phyloP scores from a whole-genome alignment of 306 rosid species.

The Trifolium subterraneum region DNA sequence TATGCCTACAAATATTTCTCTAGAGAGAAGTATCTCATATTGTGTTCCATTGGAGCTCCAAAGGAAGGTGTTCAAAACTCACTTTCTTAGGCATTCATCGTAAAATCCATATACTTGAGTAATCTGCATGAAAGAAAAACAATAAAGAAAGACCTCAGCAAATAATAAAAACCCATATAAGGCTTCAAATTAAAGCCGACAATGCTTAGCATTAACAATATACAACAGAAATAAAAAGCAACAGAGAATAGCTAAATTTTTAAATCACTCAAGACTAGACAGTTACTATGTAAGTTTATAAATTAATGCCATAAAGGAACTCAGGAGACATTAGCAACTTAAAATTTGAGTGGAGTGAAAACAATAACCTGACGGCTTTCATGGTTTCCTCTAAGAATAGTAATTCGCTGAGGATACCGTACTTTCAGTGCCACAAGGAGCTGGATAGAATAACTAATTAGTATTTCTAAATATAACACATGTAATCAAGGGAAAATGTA shows the following conservation, averaged over 20 bases:
- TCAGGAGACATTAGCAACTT: constrained; percentile 11
- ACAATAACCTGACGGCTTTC: constrained; percentile 94
- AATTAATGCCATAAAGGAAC: constrained; percentile 38
- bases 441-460: constrained; percentile 61
- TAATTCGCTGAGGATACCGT: constrained; percentile 89
- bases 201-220: constrained; percentile 17
- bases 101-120: constrained; percentile 97
- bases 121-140: constrained; percentile 58
- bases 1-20: constrained; percentile 25
- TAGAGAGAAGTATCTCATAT: constrained; percentile 17
- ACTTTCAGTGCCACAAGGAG: constrained; percentile 96
- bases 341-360: constrained; percentile 32
- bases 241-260: constrained; percentile 8
- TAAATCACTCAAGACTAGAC: constrained; percentile 3
- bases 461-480: constrained; percentile 8
- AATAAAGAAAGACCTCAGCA: constrained; percentile 38
- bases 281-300: constrained; percentile 2
- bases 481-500: constrained; percentile 26
- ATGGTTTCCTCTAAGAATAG: constrained; percentile 99
- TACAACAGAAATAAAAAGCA: constrained; percentile 12
- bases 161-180: constrained; percentile 22
- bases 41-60: constrained; percentile 28
- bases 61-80: constrained; percentile 58
- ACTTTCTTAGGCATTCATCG: constrained; percentile 95
- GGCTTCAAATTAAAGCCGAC: constrained; percentile 23